A percentile compares a stretch with the other conserved stretches of the same genome.
These are phyloP conservation scores for Cladobotryum protrusum DNA, from an alignment of 2,329 filamentous ascomycete species.

Conservation along the genomic window DNA sequence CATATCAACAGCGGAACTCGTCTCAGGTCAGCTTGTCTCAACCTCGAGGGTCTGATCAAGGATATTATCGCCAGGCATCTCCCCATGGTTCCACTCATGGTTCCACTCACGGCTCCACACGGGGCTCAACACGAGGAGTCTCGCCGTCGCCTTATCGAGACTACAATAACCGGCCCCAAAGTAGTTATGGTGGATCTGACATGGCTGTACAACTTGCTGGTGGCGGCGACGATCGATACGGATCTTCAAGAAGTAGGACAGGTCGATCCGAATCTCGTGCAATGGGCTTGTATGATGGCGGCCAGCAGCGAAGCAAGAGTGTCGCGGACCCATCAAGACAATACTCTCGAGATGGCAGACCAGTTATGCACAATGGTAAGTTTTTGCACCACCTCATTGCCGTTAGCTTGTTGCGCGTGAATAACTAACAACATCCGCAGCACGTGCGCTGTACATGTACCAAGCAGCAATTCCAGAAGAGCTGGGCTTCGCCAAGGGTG, in stretches of 20 bases:
- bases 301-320: slow-evolving; percentile 69
- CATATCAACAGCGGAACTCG: slow-evolving; percentile 29
- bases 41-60: slow-evolving; percentile 42
- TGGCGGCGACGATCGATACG: slow-evolving; percentile 51
- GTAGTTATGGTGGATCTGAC: slow-evolving; percentile 44
- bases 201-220: slow-evolving; percentile 66
- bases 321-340: slow-evolving; percentile 76
- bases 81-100: slow-evolving; percentile 42
- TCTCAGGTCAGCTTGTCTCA: slow-evolving; percentile 35
- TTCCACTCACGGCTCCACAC: slow-evolving; percentile 37
- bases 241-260: slow-evolving; percentile 45
- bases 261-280: slow-evolving; percentile 45
- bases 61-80: slow-evolving; percentile 48
- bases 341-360: slow-evolving; percentile 77
- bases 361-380: slow-evolving; percentile 92
- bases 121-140: slow-evolving; percentile 38
- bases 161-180: slow-evolving; percentile 42
- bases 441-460: slow-evolving; percentile 90
- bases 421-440: slow-evolving; percentile 40
- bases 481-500: slow-evolving; percentile 85
- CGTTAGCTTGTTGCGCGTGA: neutral
- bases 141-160: slow-evolving; percentile 45
- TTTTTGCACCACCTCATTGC: slow-evolving; percentile 17
- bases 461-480: slow-evolving; percentile 93
- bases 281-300: slow-evolving; percentile 52